Base-by-base conservation (phyloP, 2,329 filamentous ascomycete genomes). In the Tolypocladium tropicale region DNA sequence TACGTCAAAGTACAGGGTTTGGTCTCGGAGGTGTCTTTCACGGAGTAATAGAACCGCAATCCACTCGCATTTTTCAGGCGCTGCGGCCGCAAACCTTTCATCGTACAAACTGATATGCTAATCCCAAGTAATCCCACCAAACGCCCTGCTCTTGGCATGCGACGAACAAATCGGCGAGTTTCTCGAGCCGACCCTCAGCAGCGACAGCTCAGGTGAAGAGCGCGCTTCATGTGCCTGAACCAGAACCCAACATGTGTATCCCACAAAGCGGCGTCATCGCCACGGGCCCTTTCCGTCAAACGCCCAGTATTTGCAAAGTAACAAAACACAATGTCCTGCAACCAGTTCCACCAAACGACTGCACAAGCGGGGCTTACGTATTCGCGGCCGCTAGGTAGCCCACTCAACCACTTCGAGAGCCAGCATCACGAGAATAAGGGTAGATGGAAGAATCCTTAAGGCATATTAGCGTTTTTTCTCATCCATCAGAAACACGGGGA, bases 351-450 rank as follows among this genome's bases (percentile, higher is more conserved):
- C 16, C 23, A 32, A 50, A 9, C 10, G 10, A 23, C n/a, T 48
- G 28, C 43, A n/a, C 12, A 11, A 2, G 46, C 46, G 6, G 18
- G 18, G 28, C 28, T 18, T 18, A 9, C 5, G 5, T 12, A 12
- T 5, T 7, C 10, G 9, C 6, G 18, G 10, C 30, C 46, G 30
- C 18, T 66, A 65, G 16, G 60, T 68, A 6, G 91, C 89, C 93
- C 93, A 96, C 67, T 95, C 89, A 6, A 97, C 85, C 2, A 94
- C 91, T 71, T 97, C 91, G 53, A 99, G 78, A 23, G 93, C 94
- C 67, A 89, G 82, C 82, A 97, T 88, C 55, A 99, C 94, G 48
- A 97, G 80, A 37, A 95, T 68, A 46, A 99, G 80, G 1, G 94
- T 99, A 41, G 90, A 96, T 2, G 94, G 94, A 53, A 99, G 80